Evolutionary conservation across 1,284 basidiomycete genomes (phyloP).

Genomic region (Caloboletus inedulis): DNA sequence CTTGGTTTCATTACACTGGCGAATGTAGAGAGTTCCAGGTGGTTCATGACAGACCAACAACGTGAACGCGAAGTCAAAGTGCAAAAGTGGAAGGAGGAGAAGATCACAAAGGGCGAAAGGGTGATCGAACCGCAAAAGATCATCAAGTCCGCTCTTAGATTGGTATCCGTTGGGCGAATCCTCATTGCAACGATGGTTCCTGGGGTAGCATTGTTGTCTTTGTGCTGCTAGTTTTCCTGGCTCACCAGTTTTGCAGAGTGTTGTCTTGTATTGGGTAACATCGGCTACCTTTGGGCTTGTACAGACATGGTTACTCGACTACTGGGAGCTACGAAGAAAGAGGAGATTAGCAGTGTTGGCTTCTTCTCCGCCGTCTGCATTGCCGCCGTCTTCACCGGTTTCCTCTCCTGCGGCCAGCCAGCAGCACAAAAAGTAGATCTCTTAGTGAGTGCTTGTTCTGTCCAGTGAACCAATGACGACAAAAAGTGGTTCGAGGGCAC

Average conservation of each 20-base stretch:
- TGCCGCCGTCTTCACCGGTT: neutral
- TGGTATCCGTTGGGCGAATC: constrained; percentile 69
- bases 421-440: constrained; percentile 16
- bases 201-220: constrained; percentile 51
- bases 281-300: constrained; percentile 77
- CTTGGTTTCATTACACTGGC: constrained; percentile 73
- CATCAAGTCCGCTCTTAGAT: constrained; percentile 59
- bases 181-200: constrained; percentile 75
- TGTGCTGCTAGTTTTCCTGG: neutral
- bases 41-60: constrained; percentile 60
- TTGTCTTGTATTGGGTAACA: constrained; percentile 81
- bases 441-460: constrained; percentile 10
- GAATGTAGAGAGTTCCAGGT: constrained; percentile 73
- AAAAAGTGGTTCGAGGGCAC: constrained; percentile 69
- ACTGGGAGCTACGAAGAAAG: constrained; percentile 50
- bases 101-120: constrained; percentile 42
- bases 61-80: constrained; percentile 40
- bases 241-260: constrained; percentile 47
- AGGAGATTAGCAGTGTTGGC: constrained; percentile 22
- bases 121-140: constrained; percentile 51
- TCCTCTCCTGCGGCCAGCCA: neutral
- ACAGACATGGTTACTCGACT: constrained; percentile 77
- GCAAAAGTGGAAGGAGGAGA: constrained; percentile 45
- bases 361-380: neutral
- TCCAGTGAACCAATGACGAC: constrained; percentile 51